Conservation (phyloP, 2,329 filamentous ascomycete genomes). For the Hymenotorrendiella dingleyae region DNA sequence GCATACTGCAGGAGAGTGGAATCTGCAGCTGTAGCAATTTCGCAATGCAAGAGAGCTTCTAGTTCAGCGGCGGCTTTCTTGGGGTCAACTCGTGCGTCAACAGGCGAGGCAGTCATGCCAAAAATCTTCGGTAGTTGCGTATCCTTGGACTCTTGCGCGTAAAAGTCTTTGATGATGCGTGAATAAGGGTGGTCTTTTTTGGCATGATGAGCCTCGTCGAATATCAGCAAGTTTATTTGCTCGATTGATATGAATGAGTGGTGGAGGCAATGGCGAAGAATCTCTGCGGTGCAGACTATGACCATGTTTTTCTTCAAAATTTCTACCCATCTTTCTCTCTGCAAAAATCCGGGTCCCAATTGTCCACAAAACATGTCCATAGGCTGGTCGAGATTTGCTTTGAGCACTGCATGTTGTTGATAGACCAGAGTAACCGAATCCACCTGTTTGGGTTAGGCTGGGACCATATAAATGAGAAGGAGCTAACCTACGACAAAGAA, state of each 20-base stretch:
- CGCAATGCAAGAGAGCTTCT: slow-evolving; percentile 70
- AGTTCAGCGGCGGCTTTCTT: slow-evolving; percentile 64
- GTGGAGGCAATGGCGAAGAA: slow-evolving; percentile 71
- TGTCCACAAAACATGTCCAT: slow-evolving; percentile 70
- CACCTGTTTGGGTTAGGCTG: slow-evolving; percentile 41
- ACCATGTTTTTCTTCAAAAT: slow-evolving; percentile 65
- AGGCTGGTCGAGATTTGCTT: slow-evolving; percentile 71
- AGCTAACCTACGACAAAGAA: slow-evolving; percentile 67
- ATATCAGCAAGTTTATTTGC: slow-evolving; percentile 83
- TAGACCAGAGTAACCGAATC: slow-evolving; percentile 86
- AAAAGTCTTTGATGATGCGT: slow-evolving; percentile 83
- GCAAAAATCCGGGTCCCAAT: slow-evolving; percentile 57
- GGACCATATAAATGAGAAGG: slow-evolving; percentile 5
- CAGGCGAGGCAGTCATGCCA: slow-evolving; percentile 94
- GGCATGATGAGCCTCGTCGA: slow-evolving; percentile 93
- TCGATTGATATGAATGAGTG: slow-evolving; percentile 75
- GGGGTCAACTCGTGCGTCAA: slow-evolving; percentile 75
- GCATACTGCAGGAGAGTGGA: slow-evolving; percentile 51
- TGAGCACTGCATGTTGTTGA: slow-evolving; percentile 80
- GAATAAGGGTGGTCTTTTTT: slow-evolving; percentile 94
- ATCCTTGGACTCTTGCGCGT: slow-evolving; percentile 41
- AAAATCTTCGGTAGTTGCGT: slow-evolving; percentile 67
- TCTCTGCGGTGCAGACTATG: slow-evolving; percentile 87
- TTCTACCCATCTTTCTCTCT: slow-evolving; percentile 51
- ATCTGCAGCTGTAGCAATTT: slow-evolving; percentile 73